A percentile compares a stretch with the other conserved stretches of the same genome.
phyloP scores from a whole-genome alignment of 2,329 filamentous ascomycete species.

The Arthroderma uncinatum region DNA sequence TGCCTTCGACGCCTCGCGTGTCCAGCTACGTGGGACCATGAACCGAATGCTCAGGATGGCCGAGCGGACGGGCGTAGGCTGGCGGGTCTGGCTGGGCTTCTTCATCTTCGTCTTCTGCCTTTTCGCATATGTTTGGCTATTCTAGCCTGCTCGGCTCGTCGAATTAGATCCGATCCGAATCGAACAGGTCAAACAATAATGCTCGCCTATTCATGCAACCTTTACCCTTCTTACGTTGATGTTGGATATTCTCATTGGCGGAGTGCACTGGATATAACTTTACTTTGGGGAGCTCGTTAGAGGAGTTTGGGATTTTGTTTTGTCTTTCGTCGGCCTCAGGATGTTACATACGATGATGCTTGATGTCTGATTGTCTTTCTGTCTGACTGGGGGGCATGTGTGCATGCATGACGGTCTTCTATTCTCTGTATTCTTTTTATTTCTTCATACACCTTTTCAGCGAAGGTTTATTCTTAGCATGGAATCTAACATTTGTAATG shows the following conservation, averaged over 20 bases:
- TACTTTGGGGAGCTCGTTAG: background rate
- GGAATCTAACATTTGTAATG: background rate
- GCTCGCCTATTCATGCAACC: background rate
- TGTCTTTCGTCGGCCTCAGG: background rate
- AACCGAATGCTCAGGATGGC: conserved; percentile 96
- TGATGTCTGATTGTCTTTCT: background rate
- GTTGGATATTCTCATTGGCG: background rate
- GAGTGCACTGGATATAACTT: background rate
- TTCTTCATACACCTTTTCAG: background rate
- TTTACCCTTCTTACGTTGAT: background rate
- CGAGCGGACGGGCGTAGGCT: conserved; percentile 82
- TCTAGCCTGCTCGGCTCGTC: conserved; percentile 36
- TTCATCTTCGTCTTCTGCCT: conserved; percentile 71
- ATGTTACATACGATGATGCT: background rate
- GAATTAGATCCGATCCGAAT: background rate
- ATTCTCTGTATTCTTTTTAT: background rate
- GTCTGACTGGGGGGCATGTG: background rate
- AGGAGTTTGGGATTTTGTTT: background rate
- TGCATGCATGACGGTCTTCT: background rate
- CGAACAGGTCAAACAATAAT: background rate
- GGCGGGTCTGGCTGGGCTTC: conserved; percentile 87
- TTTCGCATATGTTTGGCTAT: conserved; percentile 90
- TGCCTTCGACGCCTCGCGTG: conserved; percentile 72
- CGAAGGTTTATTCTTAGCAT: background rate
- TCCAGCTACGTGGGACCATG: conserved; percentile 83